Conservation (phyloP, 805 yeast genomes). For the Yamadazyma takamatsuzukensis region DNA sequence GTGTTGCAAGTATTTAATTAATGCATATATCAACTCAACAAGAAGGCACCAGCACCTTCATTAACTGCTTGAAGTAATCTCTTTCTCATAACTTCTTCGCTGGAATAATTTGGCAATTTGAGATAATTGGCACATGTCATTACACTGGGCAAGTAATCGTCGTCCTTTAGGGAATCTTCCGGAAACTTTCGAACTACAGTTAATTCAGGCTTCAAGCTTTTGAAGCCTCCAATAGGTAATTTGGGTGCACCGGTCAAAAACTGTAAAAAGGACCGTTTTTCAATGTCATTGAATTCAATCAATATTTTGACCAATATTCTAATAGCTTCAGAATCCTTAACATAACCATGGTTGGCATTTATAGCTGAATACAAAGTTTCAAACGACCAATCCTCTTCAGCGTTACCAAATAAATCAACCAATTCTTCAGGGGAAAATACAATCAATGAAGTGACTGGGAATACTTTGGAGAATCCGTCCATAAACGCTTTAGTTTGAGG, state of each 20-base stretch:
- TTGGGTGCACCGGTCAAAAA: conserved; percentile 92
- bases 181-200: conserved; percentile 83
- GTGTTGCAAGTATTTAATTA: neutral
- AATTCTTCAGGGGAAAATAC: conserved; percentile 77
- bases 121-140: conserved; percentile 98
- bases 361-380: conserved; percentile 57
- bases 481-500: conserved; percentile 66
- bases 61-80: conserved; percentile 66
- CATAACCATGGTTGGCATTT: conserved; percentile 89
- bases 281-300: conserved; percentile 47
- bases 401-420: conserved; percentile 66
- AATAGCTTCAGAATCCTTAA: conserved; percentile 62
- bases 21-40: conserved; percentile 32
- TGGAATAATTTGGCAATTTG: conserved; percentile 80
- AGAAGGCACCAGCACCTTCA: conserved; percentile 88
- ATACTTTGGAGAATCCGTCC: conserved; percentile 77
- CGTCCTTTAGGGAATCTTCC: conserved; percentile 66
- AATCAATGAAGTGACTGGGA: conserved; percentile 70
- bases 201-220: conserved; percentile 71
- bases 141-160: conserved; percentile 89
- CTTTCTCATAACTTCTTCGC: conserved; percentile 53
- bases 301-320: conserved; percentile 59
- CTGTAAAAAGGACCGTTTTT: conserved; percentile 73
- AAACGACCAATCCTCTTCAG: conserved; percentile 82
- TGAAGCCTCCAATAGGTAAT: conserved; percentile 91